A percentile compares a stretch with the other conserved stretches of the same genome.
Evolutionary conservation across 148 eudicot species (phyloP).

Genomic region (Pharnaceum exiguum): DNA sequence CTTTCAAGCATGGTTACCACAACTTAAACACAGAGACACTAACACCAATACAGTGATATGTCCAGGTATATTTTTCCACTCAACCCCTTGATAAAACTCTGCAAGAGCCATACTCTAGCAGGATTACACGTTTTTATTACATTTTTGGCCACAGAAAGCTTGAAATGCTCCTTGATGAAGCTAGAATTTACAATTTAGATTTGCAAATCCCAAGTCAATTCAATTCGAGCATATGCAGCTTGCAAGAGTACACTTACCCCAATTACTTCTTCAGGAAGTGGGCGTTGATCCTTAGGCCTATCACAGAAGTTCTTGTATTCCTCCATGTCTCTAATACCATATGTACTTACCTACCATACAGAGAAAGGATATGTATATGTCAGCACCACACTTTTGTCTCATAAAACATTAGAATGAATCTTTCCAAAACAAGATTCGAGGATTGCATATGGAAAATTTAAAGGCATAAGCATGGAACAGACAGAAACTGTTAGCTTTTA

Average conservation of each 20-base stretch:
- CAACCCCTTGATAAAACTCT: background rate
- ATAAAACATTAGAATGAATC: background rate
- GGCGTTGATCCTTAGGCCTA: slow-evolving; percentile 90
- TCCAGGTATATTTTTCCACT: too few species aligned
- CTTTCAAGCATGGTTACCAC: background rate
- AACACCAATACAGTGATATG: background rate
- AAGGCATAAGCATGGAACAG: too few species aligned
- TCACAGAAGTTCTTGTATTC: slow-evolving; percentile 97
- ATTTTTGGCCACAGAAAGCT: background rate
- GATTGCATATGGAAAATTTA: background rate
- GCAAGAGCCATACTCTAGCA: background rate
- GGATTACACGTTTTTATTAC: background rate
- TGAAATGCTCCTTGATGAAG: background rate
- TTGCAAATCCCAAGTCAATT: background rate
- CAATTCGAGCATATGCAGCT: background rate
- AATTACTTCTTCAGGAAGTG: slow-evolving; percentile 96
- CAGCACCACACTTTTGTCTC: background rate
- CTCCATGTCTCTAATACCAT: slow-evolving; percentile 93
- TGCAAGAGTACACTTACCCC: slow-evolving; percentile 49
- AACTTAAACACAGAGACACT: background rate
- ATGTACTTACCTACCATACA: slow-evolving; percentile 65
- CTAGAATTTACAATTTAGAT: background rate
- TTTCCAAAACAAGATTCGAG: background rate
- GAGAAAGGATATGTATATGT: background rate
- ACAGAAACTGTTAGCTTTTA: too few species aligned